Percentiles rank a stretch among this genome's conserved stretches.
phyloP scores from a whole-genome alignment of 306 rosid species.

The Fragaria nilgerrensis region DNA sequence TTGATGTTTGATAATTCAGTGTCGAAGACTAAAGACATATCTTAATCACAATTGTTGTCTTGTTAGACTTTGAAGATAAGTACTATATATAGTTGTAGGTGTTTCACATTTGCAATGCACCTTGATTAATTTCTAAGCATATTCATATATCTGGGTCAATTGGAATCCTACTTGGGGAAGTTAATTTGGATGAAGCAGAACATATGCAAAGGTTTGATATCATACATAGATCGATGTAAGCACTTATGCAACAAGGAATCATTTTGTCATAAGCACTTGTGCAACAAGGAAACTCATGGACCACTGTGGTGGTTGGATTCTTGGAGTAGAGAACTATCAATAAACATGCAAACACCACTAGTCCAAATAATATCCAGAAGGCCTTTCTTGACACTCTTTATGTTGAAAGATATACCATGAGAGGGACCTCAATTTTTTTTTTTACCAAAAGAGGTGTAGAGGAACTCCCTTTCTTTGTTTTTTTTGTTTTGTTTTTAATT shows the following conservation, averaged over 20 bases:
- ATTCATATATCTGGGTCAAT: background rate
- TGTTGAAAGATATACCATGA: background rate
- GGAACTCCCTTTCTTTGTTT: no score
- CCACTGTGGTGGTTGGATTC: background rate
- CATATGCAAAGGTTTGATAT: background rate
- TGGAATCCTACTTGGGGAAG: background rate
- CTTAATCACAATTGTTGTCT: background rate
- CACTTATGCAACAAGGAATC: background rate
- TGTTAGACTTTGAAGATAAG: background rate
- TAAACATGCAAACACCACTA: background rate
- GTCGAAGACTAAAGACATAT: background rate
- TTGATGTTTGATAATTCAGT: background rate
- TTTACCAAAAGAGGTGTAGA: background rate
- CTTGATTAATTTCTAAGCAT: background rate
- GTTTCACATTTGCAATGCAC: background rate
- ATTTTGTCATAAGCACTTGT: background rate
- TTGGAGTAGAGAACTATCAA: background rate
- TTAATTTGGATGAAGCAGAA: background rate
- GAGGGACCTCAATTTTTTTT: background rate
- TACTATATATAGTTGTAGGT: background rate
- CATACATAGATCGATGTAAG: background rate
- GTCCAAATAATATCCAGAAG: background rate
- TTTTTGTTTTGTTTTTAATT: no score
- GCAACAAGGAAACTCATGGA: slow-evolving; percentile 14
- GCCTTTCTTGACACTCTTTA: background rate